phyloP scores from a whole-genome alignment of 2,329 filamentous ascomycete genomes.

The Aspergillus ibericus region DNA sequence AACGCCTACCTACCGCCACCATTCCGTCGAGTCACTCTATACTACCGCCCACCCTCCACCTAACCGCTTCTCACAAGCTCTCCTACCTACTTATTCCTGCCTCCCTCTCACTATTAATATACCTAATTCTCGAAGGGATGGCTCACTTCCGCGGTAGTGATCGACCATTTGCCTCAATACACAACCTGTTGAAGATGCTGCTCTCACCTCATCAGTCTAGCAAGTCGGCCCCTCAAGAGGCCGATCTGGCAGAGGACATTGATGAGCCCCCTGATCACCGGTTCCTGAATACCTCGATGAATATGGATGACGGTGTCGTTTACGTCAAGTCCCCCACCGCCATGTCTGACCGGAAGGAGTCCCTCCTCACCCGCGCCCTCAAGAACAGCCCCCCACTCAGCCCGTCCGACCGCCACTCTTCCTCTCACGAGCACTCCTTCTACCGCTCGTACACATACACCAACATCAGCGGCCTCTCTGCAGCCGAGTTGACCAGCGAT shows the following conservation, averaged over 20 bases:
- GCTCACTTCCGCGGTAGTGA: constrained; percentile 34
- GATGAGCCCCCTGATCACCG: constrained; percentile 80
- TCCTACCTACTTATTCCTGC: constrained; percentile 2
- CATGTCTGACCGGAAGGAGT: constrained; percentile 64
- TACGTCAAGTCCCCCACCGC: constrained; percentile 52
- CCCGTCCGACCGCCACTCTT: constrained; percentile 33
- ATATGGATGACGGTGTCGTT: constrained; percentile 30
- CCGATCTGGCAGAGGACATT: constrained; percentile 71
- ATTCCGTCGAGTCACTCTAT: constrained; percentile 13
- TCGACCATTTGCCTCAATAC: constrained; percentile 37
- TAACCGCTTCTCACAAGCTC: constrained; percentile 10
- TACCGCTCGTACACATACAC: constrained; percentile 61
- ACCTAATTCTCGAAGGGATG: constrained; percentile 25
- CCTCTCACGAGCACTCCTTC: constrained; percentile 56
- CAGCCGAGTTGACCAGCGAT: constrained; percentile 91
- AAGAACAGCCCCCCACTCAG: constrained; percentile 62
- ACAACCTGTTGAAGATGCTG: constrained; percentile 48
- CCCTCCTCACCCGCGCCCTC: constrained; percentile 83
- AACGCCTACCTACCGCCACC: constrained; percentile 5
- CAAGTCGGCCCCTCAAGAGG: constrained; percentile 46
- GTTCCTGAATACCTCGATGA: constrained; percentile 28
- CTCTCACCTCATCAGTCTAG: constrained; percentile 43
- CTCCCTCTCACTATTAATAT: constrained; percentile 10
- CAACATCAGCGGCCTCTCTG: constrained; percentile 77
- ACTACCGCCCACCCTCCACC: neutral